These are phyloP conservation scores for Penicillium malachiteum DNA, from an alignment of 495 filamentous ascomycete genomes.

Conservation along the genomic window DNA sequence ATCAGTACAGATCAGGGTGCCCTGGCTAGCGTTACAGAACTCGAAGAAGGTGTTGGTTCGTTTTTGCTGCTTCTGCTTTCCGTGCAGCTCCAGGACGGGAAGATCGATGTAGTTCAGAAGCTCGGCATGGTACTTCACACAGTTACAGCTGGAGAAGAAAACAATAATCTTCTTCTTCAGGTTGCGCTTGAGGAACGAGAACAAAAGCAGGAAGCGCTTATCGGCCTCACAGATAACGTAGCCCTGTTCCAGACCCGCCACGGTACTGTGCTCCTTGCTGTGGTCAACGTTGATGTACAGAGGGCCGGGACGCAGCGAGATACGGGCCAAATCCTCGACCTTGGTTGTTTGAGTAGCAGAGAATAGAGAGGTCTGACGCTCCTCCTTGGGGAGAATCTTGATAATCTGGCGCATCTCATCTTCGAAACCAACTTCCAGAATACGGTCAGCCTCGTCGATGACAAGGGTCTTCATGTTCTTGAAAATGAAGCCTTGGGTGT, in stretches of 20 bases:
- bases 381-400: conserved; percentile 87
- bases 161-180: conserved; percentile 95
- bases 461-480: conserved; percentile 88
- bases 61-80: conserved; percentile 97
- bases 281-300: conserved; percentile 95
- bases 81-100: conserved; percentile 73
- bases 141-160: conserved; percentile 91
- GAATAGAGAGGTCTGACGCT: conserved; percentile 95
- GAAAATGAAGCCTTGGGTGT: conserved; percentile 87
- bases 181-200: conserved; percentile 92
- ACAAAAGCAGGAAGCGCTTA: conserved; percentile 89
- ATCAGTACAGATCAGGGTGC: conserved; percentile 92
- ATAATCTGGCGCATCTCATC: conserved; percentile 98
- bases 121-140: conserved; percentile 92
- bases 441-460: conserved; percentile 88
- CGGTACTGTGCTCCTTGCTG: conserved; percentile 75
- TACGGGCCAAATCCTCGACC: conserved; percentile 92
- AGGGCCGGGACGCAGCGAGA: conserved; percentile 87
- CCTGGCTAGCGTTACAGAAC: conserved; percentile 90
- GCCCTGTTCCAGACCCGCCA: conserved; percentile 90
- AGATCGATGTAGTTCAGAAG: conserved; percentile 95
- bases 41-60: conserved; percentile 98
- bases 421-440: conserved; percentile 96
- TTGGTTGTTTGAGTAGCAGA: conserved; percentile 98
- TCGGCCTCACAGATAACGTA: conserved; percentile 93